Evolutionary conservation across 805 yeast species (phyloP).

Genomic region (Saccharomycopsis sp.): DNA sequence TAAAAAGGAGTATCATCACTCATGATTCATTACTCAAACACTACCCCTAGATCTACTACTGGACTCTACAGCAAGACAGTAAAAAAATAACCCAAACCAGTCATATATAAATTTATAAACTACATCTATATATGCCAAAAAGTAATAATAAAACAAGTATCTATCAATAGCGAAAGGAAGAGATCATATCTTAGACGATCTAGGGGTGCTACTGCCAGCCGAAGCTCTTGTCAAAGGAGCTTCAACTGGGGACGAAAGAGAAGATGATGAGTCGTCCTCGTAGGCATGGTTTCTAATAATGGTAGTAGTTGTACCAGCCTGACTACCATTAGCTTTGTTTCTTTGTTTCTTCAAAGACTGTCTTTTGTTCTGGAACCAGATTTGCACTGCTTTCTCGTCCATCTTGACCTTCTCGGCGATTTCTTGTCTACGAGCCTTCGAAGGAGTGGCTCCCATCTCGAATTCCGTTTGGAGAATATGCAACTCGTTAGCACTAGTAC

Average conservation of each 20-base stretch:
- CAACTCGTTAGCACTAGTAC: constrained; percentile 87
- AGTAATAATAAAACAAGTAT: neutral
- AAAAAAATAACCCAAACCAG: neutral
- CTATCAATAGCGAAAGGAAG: neutral
- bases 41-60: too few relatives aligned
- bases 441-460: constrained; percentile 71
- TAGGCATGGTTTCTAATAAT: neutral
- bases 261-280: neutral
- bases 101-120: too few relatives aligned
- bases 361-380: constrained; percentile 96
- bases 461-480: constrained; percentile 78
- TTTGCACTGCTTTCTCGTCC: constrained; percentile 97
- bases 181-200: neutral
- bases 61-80: neutral
- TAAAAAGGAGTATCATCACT: too few relatives aligned
- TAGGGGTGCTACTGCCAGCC: neutral
- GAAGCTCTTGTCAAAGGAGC: neutral
- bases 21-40: too few relatives aligned
- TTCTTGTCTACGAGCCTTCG: constrained; percentile 63
- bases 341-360: constrained; percentile 64
- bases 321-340: constrained; percentile 11
- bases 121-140: neutral
- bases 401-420: constrained; percentile 78
- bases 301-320: neutral
- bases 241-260: neutral